phyloP scores from a whole-genome alignment of 805 yeast genomes.

The Candida oleophila region DNA sequence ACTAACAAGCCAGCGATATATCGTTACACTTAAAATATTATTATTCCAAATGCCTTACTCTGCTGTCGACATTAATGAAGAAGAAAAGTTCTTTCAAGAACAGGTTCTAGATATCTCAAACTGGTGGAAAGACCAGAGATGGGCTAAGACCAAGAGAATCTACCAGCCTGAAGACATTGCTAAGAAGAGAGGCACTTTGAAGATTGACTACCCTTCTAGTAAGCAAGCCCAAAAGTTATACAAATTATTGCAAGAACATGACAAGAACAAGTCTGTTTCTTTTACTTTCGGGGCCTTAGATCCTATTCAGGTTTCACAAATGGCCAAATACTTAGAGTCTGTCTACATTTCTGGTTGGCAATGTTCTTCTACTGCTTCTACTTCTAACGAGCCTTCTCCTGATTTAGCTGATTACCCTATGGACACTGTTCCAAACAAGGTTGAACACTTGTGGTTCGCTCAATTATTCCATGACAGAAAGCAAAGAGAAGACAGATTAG shows the following conservation, averaged over 20 bases:
- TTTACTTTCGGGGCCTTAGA: constrained; percentile 95
- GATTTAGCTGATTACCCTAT: constrained; percentile 98
- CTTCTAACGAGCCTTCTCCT: constrained; percentile 97
- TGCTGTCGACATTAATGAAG: constrained; percentile 55
- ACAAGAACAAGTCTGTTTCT: constrained; percentile 67
- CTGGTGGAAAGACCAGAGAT: constrained; percentile 96
- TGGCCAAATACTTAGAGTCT: constrained; percentile 93
- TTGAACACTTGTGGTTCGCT: constrained; percentile 94
- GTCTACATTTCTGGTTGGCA: constrained; percentile 98
- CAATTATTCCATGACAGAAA: constrained; percentile 96
- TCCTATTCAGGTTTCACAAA: constrained; percentile 93
- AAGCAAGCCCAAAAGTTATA: constrained; percentile 80
- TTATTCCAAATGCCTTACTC: constrained; percentile 61
- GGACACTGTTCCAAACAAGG: constrained; percentile 98
- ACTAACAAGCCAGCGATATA: too few species aligned
- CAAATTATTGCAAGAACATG: constrained; percentile 69
- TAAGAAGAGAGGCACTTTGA: constrained; percentile 77
- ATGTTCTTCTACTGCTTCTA: constrained; percentile 96
- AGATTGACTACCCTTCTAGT: constrained; percentile 73
- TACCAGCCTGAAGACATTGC: constrained; percentile 90
- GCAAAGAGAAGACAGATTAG: constrained; percentile 82
- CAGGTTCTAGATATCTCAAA: constrained; percentile 72
- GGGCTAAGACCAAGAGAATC: constrained; percentile 83
- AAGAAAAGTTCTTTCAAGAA: constrained; percentile 60
- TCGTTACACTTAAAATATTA: too few species aligned